Percentiles rank a stretch among this genome's conserved stretches.
These are phyloP conservation scores for Anthostomella pinea DNA, from an alignment of 2,329 filamentous ascomycete species.

Conservation along the genomic window DNA sequence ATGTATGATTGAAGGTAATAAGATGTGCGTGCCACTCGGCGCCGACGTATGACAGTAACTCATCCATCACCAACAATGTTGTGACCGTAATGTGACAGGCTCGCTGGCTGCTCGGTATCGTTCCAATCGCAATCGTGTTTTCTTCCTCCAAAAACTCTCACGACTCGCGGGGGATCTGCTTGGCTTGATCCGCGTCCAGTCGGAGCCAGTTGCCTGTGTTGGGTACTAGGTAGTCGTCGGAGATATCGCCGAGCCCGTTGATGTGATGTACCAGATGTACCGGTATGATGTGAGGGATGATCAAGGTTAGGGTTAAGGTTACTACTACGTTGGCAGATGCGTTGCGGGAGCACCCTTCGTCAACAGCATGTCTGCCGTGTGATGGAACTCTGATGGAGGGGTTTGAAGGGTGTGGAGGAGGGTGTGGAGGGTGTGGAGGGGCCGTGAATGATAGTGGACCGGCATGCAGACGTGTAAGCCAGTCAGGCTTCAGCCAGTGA, in stretches of 20 bases:
- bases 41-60: no score
- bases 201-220: no score
- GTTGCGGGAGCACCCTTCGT: slow-evolving; percentile 24
- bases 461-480: no score
- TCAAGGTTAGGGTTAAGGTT: slow-evolving; percentile 11
- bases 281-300: slow-evolving; percentile 15
- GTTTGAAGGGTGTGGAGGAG: neutral
- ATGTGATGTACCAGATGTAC: no score
- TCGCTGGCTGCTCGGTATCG: neutral
- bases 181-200: slow-evolving; percentile 1
- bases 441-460: no score
- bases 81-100: slow-evolving; percentile 5
- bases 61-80: slow-evolving; percentile 5
- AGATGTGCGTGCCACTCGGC: no score
- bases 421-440: neutral
- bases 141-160: no score
- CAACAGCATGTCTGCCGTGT: slow-evolving; percentile 23
- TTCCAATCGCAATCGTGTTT: no score
- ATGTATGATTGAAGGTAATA: no score
- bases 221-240: slow-evolving; percentile 10
- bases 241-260: slow-evolving; percentile 10
- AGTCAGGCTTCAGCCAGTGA: slow-evolving; percentile 13
- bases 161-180: slow-evolving; percentile 2
- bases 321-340: slow-evolving; percentile 8
- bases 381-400: slow-evolving; percentile 13